Base-by-base conservation (phyloP, 495 filamentous ascomycete genomes). In the Aspergillus sclerotioniger region DNA sequence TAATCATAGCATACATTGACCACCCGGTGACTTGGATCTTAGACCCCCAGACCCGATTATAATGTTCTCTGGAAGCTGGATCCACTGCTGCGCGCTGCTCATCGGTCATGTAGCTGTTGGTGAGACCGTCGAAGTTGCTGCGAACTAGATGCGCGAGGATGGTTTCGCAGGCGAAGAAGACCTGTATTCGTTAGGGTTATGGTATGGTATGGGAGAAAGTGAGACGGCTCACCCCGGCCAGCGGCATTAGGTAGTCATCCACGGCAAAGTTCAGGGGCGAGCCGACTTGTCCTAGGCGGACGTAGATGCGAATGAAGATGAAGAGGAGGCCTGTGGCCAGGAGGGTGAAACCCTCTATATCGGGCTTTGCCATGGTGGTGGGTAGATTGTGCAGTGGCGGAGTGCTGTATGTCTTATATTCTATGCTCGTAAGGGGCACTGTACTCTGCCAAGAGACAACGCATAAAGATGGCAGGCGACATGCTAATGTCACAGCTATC, bases 201-300 rank as follows among this genome's bases (percentile, higher is more conserved):
- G 37, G 8, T 10, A 8, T 15, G 9, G 15, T 13, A 29, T 31
- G 6, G 21, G 21, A 15, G 41, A n/a, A 12, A 13, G 19, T n/a
- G n/a, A n/a, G n/a, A n/a, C n/a, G n/a, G 67, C 76, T 59, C 64
- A 82, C 82, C 10, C 72, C 75, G 0, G 78, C 79, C 9, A 84
- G 29, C 12, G 81, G 63, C 81, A 84, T 84, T 1, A 85, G 62
- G 60, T 82, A 85, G 58, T 86, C 83, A 63, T 86, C 83, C 1
- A 76, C 66, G 56, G 78, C 71, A 28, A 80, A 76, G 6, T 74
- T 68, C n/a, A 56, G 28, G 13, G 74, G 58, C 3, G 33, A 35
- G 9, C 82, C 80, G 20, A 80, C 78, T 12, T 73, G 67, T 19
- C 56, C 72, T 62, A 76, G 76, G 55, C 83, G 73, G 25, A 76